Evolutionary conservation across 2,329 filamentous ascomycete genomes (phyloP).

Genomic region (Ramichloridium luteum): DNA sequence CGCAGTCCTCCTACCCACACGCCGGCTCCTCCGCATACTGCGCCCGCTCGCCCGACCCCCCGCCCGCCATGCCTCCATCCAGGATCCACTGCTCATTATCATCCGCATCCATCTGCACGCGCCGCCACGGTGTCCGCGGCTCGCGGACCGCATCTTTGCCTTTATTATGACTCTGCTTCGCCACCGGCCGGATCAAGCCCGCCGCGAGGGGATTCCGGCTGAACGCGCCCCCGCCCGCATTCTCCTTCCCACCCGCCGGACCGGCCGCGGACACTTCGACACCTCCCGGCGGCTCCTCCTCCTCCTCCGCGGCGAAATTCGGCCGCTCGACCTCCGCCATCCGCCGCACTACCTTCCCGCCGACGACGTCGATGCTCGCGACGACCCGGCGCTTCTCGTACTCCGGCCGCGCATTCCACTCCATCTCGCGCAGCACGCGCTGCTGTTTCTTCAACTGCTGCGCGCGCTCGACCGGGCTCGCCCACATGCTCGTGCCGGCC

Average conservation of each 20-base stretch:
- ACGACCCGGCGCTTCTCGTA: constrained; percentile 82
- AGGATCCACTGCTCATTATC: constrained; percentile 43
- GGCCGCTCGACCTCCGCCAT: constrained; percentile 52
- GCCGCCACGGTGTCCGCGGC: constrained; percentile 32
- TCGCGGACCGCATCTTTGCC: constrained; percentile 29
- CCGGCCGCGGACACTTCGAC: constrained; percentile 33
- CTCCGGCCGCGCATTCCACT: constrained; percentile 73
- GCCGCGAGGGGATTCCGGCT: constrained; percentile 57
- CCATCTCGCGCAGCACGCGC: constrained; percentile 68
- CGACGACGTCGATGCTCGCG: constrained; percentile 70
- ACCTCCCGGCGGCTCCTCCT: no score
- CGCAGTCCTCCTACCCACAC: constrained; percentile 7
- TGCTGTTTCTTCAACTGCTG: constrained; percentile 76
- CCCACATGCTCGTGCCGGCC: constrained; percentile 62
- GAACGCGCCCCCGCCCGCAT: constrained; percentile 44
- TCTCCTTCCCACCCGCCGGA: constrained; percentile 27
- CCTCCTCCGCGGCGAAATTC: constrained; percentile 34
- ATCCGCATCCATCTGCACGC: constrained; percentile 41
- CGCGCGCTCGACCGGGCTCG: constrained; percentile 69
- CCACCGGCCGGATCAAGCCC: constrained; percentile 52
- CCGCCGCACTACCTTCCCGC: constrained; percentile 61
- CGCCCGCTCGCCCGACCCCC: constrained; percentile 6
- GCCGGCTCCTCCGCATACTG: constrained; percentile 1
- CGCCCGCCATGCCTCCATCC: constrained; percentile 39
- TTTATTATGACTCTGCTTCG: constrained; percentile 41